phyloP scores from a whole-genome alignment of 768 basidiomycete species.

The Porphyrellus cyaneotinctus region DNA sequence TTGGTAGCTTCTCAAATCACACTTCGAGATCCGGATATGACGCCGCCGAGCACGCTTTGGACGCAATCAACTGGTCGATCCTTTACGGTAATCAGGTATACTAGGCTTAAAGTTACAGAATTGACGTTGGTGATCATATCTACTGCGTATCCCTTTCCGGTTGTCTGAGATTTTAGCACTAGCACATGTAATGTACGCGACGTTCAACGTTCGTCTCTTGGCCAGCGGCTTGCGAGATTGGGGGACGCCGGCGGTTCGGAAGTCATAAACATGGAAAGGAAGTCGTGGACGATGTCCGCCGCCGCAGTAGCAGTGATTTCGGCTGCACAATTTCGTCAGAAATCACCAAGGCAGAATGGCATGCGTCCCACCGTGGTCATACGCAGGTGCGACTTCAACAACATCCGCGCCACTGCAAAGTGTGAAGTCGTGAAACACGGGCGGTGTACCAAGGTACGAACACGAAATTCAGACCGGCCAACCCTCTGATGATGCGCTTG shows the following conservation, averaged over 20 bases:
- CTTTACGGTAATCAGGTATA: slow-evolving; percentile 31
- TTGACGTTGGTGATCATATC: neutral
- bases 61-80: slow-evolving; percentile 52
- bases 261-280: slow-evolving; percentile 37
- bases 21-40: neutral
- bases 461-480: slow-evolving; percentile 79
- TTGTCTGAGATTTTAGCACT: neutral
- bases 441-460: slow-evolving; percentile 25
- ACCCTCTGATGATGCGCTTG: slow-evolving; percentile 74
- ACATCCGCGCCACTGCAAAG: slow-evolving; percentile 21
- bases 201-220: slow-evolving; percentile 22
- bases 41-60: slow-evolving; percentile 29
- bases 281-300: slow-evolving; percentile 45
- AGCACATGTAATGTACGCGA: neutral
- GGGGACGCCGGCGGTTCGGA: slow-evolving; percentile 23
- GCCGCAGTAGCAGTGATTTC: slow-evolving; percentile 43
- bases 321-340: slow-evolving; percentile 14
- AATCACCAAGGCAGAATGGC: neutral
- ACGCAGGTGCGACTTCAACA: slow-evolving; percentile 27
- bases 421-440: neutral
- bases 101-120: neutral
- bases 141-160: neutral
- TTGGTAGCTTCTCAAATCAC: neutral
- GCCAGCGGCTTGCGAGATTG: slow-evolving; percentile 6
- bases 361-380: slow-evolving; percentile 21